Percentiles rank a stretch among this genome's conserved stretches.
phyloP scores from a whole-genome alignment of 208 protist genomes.

The Angomonas ambiguus region DNA sequence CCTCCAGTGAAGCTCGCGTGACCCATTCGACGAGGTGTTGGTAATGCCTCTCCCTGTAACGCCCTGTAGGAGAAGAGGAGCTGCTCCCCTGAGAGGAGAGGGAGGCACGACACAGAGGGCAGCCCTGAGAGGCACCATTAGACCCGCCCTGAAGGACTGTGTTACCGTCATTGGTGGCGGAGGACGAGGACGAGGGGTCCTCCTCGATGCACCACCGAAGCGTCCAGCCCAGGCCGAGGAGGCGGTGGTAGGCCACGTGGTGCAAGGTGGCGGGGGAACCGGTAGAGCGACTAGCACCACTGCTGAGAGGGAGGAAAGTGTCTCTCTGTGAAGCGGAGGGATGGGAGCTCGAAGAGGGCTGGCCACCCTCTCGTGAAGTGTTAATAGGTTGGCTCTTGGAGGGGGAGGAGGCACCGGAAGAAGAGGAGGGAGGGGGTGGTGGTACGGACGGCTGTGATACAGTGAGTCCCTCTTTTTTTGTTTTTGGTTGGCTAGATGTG shows the following conservation, averaged over 20 bases:
- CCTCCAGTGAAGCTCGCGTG: background rate
- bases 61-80: background rate
- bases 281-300: too few relatives aligned
- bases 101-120: background rate
- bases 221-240: constrained; percentile 10
- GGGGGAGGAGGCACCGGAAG: background rate
- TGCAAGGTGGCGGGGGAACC: background rate
- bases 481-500: background rate
- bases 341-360: too few relatives aligned
- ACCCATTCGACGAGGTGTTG: background rate
- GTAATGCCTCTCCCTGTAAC: background rate
- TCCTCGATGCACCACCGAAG: constrained; percentile 7
- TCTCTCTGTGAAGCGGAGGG: background rate
- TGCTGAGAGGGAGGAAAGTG: too few relatives aligned
- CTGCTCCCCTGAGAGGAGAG: background rate
- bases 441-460: too few relatives aligned
- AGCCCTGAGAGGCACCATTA: background rate
- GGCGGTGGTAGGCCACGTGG: constrained; percentile 14
- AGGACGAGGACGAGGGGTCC: background rate
- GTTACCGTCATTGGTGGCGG: background rate
- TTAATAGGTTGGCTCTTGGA: too few relatives aligned
- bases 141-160: constrained; percentile 7
- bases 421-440: too few relatives aligned
- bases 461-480: too few relatives aligned
- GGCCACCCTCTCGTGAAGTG: too few relatives aligned